Conservation (phyloP, 2,329 filamentous ascomycete genomes). For the Pyrenophora graminea region DNA sequence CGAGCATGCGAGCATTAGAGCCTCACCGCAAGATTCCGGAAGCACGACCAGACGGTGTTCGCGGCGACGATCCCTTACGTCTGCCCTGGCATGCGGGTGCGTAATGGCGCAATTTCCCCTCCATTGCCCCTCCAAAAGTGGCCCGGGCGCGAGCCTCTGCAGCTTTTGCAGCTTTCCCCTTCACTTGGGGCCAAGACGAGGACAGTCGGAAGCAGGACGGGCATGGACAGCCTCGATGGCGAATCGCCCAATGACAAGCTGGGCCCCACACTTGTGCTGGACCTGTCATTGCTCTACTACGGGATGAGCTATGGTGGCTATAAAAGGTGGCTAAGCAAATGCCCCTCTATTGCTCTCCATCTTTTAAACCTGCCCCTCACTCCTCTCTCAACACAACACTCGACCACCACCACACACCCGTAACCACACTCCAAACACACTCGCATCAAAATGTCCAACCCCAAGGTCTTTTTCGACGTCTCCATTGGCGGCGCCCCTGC, state of each 20-base stretch:
- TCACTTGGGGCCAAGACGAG: not conserved
- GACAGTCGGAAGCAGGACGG: constrained; percentile 1
- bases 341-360: constrained; percentile 17
- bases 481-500: constrained; percentile 72
- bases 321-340: constrained; percentile 16
- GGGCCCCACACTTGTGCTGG: constrained; percentile 14
- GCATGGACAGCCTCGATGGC: not conserved
- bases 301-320: constrained; percentile 13
- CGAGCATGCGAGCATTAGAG: no score
- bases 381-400: constrained; percentile 18
- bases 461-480: constrained; percentile 92
- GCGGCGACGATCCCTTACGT: constrained; percentile 4
- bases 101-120: constrained; percentile 12
- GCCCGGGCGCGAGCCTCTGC: constrained; percentile 13
- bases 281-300: constrained; percentile 13
- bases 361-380: constrained; percentile 23
- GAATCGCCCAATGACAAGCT: constrained; percentile 11
- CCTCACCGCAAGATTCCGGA: not conserved
- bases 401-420: constrained; percentile 14
- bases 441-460: constrained; percentile 45
- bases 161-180: not conserved
- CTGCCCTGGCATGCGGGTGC: constrained; percentile 13
- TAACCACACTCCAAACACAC: constrained; percentile 9
- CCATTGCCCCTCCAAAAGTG: constrained; percentile 17
- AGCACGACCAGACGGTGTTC: not conserved